Evolutionary conservation across 495 filamentous ascomycete species (phyloP).

Genomic region (Talaromyces nanjingensis): DNA sequence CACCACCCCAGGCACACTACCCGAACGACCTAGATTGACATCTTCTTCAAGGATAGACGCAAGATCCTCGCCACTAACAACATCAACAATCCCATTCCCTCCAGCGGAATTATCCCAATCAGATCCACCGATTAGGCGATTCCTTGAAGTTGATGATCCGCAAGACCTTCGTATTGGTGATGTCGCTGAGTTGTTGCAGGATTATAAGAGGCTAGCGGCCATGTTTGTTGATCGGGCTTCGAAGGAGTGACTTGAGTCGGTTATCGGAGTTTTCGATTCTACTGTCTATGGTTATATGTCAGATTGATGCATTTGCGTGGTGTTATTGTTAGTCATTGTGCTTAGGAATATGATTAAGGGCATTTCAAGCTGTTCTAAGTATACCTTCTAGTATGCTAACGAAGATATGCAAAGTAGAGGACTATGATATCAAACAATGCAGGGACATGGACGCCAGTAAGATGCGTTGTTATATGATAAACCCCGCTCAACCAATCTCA

Average conservation of each 20-base stretch:
- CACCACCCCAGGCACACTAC: slow-evolving; percentile 7
- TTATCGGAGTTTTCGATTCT: not conserved
- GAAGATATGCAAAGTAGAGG: not conserved
- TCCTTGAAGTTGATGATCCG: slow-evolving; percentile 71
- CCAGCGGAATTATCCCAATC: slow-evolving; percentile 21
- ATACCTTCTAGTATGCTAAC: too few species aligned
- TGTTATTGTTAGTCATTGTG: not conserved
- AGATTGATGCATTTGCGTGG: slow-evolving; percentile 4
- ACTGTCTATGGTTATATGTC: not conserved
- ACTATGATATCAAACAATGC: not conserved
- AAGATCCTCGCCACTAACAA: not conserved
- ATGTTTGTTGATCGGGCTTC: slow-evolving; percentile 12
- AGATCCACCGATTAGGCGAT: slow-evolving; percentile 67
- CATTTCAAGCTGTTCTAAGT: not conserved
- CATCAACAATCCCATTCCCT: not conserved
- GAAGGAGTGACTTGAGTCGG: not conserved
- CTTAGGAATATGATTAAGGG: not conserved
- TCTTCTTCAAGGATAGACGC: not conserved
- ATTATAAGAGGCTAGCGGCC: slow-evolving; percentile 75
- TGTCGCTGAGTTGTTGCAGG: slow-evolving; percentile 70
- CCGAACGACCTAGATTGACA: slow-evolving; percentile 11
- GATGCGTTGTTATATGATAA: too few species aligned
- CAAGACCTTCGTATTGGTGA: slow-evolving; percentile 76
- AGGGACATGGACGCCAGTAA: not conserved
- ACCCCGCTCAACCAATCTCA: too few species aligned